Conservation (phyloP, 2,329 filamentous ascomycete genomes). For the Talaromyces sp. region DNA sequence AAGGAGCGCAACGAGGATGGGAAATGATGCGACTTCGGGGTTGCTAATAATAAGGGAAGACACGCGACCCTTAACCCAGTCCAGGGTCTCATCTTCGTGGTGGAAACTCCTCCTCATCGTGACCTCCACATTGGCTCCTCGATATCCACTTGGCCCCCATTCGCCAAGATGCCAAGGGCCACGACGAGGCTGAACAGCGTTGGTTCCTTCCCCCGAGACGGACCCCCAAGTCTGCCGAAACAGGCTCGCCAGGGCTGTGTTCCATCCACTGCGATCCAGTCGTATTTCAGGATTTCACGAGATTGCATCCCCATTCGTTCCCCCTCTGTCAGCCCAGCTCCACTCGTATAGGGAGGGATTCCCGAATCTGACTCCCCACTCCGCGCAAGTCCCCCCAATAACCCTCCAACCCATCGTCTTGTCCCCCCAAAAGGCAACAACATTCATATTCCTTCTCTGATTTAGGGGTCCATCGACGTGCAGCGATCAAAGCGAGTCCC, state of each 20-base stretch:
- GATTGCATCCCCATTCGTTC: background rate
- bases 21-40: background rate
- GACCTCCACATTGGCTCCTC: background rate
- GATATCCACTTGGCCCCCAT: background rate
- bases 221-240: no score
- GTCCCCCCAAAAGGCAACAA: background rate
- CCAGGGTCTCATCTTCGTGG: background rate
- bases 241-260: no score
- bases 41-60: background rate
- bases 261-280: no score
- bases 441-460: background rate
- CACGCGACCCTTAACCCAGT: slow-evolving; percentile 5
- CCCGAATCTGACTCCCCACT: background rate
- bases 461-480: no score
- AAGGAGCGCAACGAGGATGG: background rate
- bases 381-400: background rate
- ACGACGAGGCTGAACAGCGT: no score
- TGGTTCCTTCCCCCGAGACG: no score
- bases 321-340: background rate
- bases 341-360: slow-evolving; percentile 3
- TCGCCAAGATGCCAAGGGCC: slow-evolving; percentile 6
- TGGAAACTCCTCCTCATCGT: background rate
- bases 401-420: background rate
- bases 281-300: no score
- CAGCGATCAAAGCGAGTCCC: background rate